Conservation (phyloP, 352 stramenopile genomes). For the Saprolegnia parasitica region DNA sequence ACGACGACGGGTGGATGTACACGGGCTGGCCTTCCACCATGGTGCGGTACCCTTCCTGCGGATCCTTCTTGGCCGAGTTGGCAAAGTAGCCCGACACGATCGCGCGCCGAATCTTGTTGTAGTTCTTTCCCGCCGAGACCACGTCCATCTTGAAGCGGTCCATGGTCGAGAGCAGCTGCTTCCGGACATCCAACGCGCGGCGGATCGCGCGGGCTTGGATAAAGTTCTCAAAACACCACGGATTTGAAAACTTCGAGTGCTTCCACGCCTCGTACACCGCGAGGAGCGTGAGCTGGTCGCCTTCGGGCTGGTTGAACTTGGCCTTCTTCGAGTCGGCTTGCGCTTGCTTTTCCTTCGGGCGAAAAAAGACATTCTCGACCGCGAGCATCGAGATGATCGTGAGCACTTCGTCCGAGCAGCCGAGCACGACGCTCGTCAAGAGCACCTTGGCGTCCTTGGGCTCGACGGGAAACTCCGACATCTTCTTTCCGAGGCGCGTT, state of each 20-base stretch:
- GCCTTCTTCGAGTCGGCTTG: conserved; percentile 99
- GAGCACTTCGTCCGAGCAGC: conserved; percentile 97
- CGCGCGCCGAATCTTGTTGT: conserved; percentile 96
- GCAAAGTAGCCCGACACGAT: conserved; percentile 99
- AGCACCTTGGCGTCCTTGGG: conserved; percentile 99
- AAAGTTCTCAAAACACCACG: conserved; percentile 99
- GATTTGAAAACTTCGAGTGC: conserved; percentile 95
- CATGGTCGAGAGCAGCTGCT: conserved; percentile 98
- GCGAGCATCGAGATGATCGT: conserved; percentile 99
- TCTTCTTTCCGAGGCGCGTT: conserved; percentile 94
- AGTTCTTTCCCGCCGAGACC: conserved; percentile 93
- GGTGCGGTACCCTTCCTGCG: conserved; percentile 97
- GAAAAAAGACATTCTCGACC: conserved; percentile 98
- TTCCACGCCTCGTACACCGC: conserved; percentile 98
- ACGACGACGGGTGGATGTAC: conserved; percentile 97
- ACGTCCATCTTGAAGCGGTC: conserved; percentile 99
- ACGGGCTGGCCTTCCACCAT: conserved; percentile 98
- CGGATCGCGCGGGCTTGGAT: conserved; percentile 96
- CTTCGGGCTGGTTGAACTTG: conserved; percentile 98
- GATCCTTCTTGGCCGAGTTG: conserved; percentile 99
- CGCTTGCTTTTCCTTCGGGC: conserved; percentile 97
- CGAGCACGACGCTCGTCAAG: conserved; percentile 96
- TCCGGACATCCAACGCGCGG: conserved; percentile 96
- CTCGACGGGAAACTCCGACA: conserved; percentile 99
- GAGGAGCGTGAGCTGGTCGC: conserved; percentile 98